These are phyloP conservation scores for Nevesoporus exiguus DNA, from an alignment of 768 basidiomycete genomes.

Conservation along the genomic window DNA sequence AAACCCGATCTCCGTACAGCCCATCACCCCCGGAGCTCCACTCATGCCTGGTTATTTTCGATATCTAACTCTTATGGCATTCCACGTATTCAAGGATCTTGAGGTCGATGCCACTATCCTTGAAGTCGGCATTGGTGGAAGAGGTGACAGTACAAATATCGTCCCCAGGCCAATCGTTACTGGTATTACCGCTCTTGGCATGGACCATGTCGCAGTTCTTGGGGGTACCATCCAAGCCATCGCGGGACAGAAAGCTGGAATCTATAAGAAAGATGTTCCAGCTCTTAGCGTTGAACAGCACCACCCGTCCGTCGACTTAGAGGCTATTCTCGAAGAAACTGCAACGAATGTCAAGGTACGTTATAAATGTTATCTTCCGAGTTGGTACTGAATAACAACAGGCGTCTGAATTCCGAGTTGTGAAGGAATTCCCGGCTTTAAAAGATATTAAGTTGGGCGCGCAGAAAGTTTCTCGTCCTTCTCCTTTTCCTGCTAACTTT, in stretches of 20 bases:
- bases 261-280: constrained; percentile 90
- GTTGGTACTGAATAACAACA: constrained; percentile 22
- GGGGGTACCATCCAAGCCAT: constrained; percentile 89
- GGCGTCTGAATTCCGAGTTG: constrained; percentile 68
- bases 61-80: constrained; percentile 89
- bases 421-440: constrained; percentile 50
- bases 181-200: constrained; percentile 85
- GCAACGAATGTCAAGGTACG: constrained; percentile 65
- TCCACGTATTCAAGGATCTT: constrained; percentile 78
- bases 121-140: constrained; percentile 95
- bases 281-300: constrained; percentile 84
- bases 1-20: constrained; percentile 36
- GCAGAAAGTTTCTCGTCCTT: constrained; percentile 5
- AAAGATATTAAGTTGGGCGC: constrained; percentile 59
- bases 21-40: constrained; percentile 45
- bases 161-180: constrained; percentile 89
- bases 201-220: constrained; percentile 86
- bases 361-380: neutral
- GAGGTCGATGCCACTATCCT: constrained; percentile 88
- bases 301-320: constrained; percentile 62
- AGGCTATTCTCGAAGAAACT: constrained; percentile 62
- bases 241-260: constrained; percentile 93
- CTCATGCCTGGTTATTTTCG: constrained; percentile 91
- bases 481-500: constrained; percentile 3
- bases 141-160: constrained; percentile 93